Evolutionary conservation across 176 grass and related monocot genomes (phyloP), one percentile per base, ranked within the genome.

Genomic region (Zea mays): DNA sequence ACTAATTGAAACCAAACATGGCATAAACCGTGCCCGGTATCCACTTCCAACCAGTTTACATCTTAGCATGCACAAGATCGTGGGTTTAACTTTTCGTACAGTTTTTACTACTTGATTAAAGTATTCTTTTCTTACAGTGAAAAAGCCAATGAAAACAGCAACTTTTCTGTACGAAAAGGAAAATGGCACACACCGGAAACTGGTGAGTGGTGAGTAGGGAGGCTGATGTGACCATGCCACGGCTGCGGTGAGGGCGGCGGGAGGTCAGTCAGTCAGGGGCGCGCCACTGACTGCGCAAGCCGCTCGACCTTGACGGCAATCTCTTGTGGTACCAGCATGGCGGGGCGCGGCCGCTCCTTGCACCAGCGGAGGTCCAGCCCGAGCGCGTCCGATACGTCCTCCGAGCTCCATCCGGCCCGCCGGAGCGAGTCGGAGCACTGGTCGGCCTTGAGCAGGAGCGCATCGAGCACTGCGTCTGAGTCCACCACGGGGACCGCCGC

Each of bases 351-450:
- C 69, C 72, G 79, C 64, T 86, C 70, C 70, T 84, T 84, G 48
- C 72, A 82, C 4, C 75, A 62, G 2, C 71, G 74, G 54, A 90
- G 36, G 76, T 85, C 87, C 40, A 90, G 86, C 33, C 85, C 87
- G 2, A 92, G 78, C 5, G 89, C 93, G 33, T 96, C 87, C 0
- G 89, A 87, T 12, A 96, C 85, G 14, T 96, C 93, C 64, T 96
- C 27, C 87, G 92, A 86, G 83, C 86, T 94, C 92, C 92, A 94
- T 12, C 92, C 92, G 6, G 92, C 88, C 16, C 83, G 66, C 10
- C 83, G 69, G 61, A 91, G 86, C 13, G 86, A 91, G 83, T 88
- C 83, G 10, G 92, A 94, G 80, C 80, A 94, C 36, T 79, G 80
- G 10, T 88, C 86, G 10, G 86, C 80, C 74, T 86, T 90, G 20